These are phyloP conservation scores for Karstenula rhodostoma DNA, from an alignment of 2,329 filamentous ascomycete species.

Conservation along the genomic window DNA sequence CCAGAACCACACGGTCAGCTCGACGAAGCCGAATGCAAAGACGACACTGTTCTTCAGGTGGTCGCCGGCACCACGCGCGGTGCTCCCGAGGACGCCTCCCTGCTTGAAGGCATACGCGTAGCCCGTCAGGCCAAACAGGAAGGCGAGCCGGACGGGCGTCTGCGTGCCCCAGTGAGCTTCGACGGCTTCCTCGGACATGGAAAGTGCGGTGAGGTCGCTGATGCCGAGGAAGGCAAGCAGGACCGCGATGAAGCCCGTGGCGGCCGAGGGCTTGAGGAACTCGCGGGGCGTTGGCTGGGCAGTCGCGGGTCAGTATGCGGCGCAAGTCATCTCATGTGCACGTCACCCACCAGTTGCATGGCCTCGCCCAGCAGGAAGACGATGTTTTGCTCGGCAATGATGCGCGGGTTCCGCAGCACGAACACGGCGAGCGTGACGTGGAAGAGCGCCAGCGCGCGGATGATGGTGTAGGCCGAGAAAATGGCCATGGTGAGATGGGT, in stretches of 20 bases:
- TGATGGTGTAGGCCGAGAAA: constrained; percentile 80
- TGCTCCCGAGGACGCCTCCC: constrained; percentile 56
- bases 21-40: constrained; percentile 84
- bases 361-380: constrained; percentile 84
- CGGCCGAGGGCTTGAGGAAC: constrained; percentile 74
- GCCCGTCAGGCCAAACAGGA: constrained; percentile 68
- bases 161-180: constrained; percentile 58
- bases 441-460: constrained; percentile 82
- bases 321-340: not conserved
- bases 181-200: constrained; percentile 53
- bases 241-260: constrained; percentile 72
- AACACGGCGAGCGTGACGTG: constrained; percentile 85
- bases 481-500: constrained; percentile 69
- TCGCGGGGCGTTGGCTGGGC: constrained; percentile 69
- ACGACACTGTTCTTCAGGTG: constrained; percentile 83
- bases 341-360: constrained; percentile 74
- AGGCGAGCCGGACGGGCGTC: constrained; percentile 70
- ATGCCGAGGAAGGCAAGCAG: constrained; percentile 69
- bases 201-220: constrained; percentile 57
- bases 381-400: constrained; percentile 79
- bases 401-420: constrained; percentile 76
- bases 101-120: constrained; percentile 72
- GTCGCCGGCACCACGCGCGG: constrained; percentile 55
- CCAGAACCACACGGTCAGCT: constrained; percentile 90
- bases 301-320: not conserved